Evolutionary conservation across 108 stramenopile genomes (phyloP).

Genomic region (Cyclotella baltica): DNA sequence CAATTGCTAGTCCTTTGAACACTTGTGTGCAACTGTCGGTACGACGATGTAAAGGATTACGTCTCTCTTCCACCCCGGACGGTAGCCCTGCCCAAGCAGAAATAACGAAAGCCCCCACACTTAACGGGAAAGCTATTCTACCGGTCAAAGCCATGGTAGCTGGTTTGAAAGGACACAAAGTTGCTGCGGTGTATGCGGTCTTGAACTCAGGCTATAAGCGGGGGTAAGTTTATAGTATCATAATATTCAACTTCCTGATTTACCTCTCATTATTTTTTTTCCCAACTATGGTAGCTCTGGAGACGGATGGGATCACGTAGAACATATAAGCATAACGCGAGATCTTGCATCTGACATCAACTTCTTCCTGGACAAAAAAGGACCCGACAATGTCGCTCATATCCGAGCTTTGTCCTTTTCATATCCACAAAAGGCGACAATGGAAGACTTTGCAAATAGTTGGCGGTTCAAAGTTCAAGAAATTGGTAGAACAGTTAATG

Average conservation of each 20-base stretch:
- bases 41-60: not conserved
- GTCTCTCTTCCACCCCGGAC: not conserved
- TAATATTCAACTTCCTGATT: not conserved
- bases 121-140: constrained; percentile 82
- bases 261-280: not conserved
- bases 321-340: constrained; percentile 68
- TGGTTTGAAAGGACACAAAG: constrained; percentile 64
- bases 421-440: constrained; percentile 74
- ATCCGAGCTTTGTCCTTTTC: constrained; percentile 79
- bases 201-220: constrained; percentile 68
- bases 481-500: constrained; percentile 46
- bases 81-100: constrained; percentile 19
- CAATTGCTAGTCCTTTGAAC: no score
- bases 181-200: constrained; percentile 84
- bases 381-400: constrained; percentile 55
- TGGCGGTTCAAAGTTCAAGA: constrained; percentile 71
- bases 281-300: constrained; percentile 21
- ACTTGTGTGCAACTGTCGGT: not conserved
- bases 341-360: constrained; percentile 58
- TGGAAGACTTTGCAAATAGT: constrained; percentile 75
- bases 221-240: constrained; percentile 35
- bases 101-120: constrained; percentile 53
- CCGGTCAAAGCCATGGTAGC: constrained; percentile 64
- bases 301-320: constrained; percentile 74
- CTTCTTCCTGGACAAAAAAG: constrained; percentile 43